These are phyloP conservation scores for Apiotrichum laibachii DNA, from an alignment of 1,284 basidiomycete genomes.

Conservation along the genomic window DNA sequence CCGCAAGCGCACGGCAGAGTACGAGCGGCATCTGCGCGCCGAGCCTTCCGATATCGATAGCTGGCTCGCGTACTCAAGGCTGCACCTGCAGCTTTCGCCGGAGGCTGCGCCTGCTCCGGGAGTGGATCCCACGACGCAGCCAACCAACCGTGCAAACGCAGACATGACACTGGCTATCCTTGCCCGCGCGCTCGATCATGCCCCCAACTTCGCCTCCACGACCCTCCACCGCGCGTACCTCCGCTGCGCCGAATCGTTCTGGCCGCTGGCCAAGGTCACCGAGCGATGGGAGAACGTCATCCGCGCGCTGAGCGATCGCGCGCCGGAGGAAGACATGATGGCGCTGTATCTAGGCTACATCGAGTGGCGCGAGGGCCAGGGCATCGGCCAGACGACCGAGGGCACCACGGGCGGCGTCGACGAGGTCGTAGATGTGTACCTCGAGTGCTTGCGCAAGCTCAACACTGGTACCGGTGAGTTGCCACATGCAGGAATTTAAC, in stretches of 20 bases:
- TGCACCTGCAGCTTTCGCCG: constrained; percentile 31
- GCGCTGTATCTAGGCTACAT: constrained; percentile 45
- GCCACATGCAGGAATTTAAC: neutral
- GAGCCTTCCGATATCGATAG: constrained; percentile 32
- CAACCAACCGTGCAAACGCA: constrained; percentile 29
- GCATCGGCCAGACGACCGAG: constrained; percentile 29
- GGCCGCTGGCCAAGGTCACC: constrained; percentile 37
- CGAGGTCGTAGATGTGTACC: constrained; percentile 44
- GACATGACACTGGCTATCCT: constrained; percentile 48
- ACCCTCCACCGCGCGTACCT: constrained; percentile 44
- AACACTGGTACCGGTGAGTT: constrained; percentile 9
- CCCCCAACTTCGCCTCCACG: constrained; percentile 27
- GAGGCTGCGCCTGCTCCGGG: neutral
- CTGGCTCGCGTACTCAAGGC: constrained; percentile 44
- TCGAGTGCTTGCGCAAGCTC: constrained; percentile 35
- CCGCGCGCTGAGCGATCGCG: constrained; percentile 24
- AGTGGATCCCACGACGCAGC: constrained; percentile 10
- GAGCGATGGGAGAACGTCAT: constrained; percentile 46
- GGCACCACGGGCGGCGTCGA: constrained; percentile 34
- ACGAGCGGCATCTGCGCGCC: constrained; percentile 32
- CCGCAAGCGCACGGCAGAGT: constrained; percentile 28
- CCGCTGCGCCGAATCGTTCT: constrained; percentile 37
- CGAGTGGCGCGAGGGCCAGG: constrained; percentile 46
- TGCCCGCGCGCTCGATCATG: constrained; percentile 35
- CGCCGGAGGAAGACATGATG: constrained; percentile 34